These are phyloP conservation scores for Davidsoniella eucalypti DNA, from an alignment of 2,329 filamentous ascomycete species.

Conservation along the genomic window DNA sequence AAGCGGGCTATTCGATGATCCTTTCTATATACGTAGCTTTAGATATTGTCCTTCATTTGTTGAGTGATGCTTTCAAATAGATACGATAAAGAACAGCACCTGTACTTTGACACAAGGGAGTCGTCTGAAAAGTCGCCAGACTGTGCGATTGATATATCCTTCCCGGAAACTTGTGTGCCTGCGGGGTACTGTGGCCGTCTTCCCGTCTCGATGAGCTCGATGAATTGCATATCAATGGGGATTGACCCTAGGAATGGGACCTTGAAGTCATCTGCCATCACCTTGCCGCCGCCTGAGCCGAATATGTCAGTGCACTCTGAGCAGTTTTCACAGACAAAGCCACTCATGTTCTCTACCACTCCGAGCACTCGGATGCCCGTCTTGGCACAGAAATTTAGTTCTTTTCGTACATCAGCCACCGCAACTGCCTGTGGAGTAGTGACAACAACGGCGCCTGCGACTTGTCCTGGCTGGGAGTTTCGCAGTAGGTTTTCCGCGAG, in stretches of 20 bases:
- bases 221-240: slow-evolving; percentile 86
- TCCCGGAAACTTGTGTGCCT: slow-evolving; percentile 45
- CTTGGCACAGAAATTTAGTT: slow-evolving; percentile 84
- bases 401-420: slow-evolving; percentile 85
- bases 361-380: slow-evolving; percentile 66
- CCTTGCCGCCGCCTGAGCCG: slow-evolving; percentile 71
- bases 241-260: slow-evolving; percentile 75
- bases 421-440: slow-evolving; percentile 92
- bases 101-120: slow-evolving; percentile 54
- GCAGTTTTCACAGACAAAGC: slow-evolving; percentile 67
- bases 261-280: slow-evolving; percentile 74
- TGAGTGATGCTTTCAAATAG: slow-evolving; percentile 51
- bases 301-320: slow-evolving; percentile 88
- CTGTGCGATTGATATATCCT: slow-evolving; percentile 26
- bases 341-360: slow-evolving; percentile 93
- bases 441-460: slow-evolving; percentile 81
- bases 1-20: no score
- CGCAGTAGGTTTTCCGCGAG: slow-evolving; percentile 70
- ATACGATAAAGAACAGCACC: slow-evolving; percentile 50
- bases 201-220: slow-evolving; percentile 66
- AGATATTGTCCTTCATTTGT: slow-evolving; percentile 20
- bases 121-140: slow-evolving; percentile 16
- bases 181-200: slow-evolving; percentile 48
- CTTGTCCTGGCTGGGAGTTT: slow-evolving; percentile 44
- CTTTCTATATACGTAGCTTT: background rate